A percentile compares a stretch with the other conserved stretches of the same genome.
phyloP scores from a whole-genome alignment of 1,139 yeast genomes.

The Eremothecium cymbalariae region DNA sequence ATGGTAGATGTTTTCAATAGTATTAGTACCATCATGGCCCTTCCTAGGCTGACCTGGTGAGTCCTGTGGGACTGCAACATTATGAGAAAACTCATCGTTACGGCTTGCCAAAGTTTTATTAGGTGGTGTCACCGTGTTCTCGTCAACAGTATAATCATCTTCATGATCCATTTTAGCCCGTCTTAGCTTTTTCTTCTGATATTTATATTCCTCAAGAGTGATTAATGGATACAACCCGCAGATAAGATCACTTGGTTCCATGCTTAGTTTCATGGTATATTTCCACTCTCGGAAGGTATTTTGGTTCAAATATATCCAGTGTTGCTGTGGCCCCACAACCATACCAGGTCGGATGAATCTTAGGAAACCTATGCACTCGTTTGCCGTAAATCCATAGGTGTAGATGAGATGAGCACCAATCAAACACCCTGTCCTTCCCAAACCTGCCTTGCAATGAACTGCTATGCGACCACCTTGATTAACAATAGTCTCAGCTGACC shows the following conservation, averaged over 20 bases:
- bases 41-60: slow-evolving; percentile 98
- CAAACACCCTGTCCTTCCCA: slow-evolving; percentile 95
- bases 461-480: slow-evolving; percentile 84
- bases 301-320: slow-evolving; percentile 94
- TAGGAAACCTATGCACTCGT: slow-evolving; percentile 93
- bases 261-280: slow-evolving; percentile 70
- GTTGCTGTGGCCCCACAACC: slow-evolving; percentile 99
- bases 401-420: slow-evolving; percentile 95
- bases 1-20: slow-evolving; percentile 27
- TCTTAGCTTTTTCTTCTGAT: slow-evolving; percentile 34
- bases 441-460: slow-evolving; percentile 96
- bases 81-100: slow-evolving; percentile 51
- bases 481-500: slow-evolving; percentile 88
- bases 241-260: slow-evolving; percentile 54
- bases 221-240: slow-evolving; percentile 74
- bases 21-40: slow-evolving; percentile 36
- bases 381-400: slow-evolving; percentile 94
- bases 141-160: slow-evolving; percentile 15
- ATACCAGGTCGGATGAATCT: slow-evolving; percentile 95
- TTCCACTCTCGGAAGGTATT: slow-evolving; percentile 95
- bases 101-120: slow-evolving; percentile 24
- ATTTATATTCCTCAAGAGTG: slow-evolving; percentile 42
- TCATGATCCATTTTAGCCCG: slow-evolving; percentile 13
- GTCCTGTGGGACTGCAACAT: slow-evolving; percentile 70
- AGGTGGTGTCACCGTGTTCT: slow-evolving; percentile 28